Evolutionary conservation across 441 rosid species (phyloP).

Genomic region (Theobroma grandiflorum): DNA sequence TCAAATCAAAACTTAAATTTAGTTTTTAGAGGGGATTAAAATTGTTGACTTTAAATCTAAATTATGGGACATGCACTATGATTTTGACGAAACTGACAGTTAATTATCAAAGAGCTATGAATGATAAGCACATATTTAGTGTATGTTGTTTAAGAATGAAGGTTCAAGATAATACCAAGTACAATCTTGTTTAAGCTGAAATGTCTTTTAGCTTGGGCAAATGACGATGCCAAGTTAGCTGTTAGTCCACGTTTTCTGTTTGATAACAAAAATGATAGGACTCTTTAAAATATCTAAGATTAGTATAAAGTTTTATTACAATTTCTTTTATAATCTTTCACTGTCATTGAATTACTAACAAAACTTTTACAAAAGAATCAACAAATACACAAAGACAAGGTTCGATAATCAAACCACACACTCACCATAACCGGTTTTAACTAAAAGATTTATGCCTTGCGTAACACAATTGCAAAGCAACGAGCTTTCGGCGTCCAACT

Average conservation of each 20-base stretch:
- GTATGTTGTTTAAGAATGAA: not conserved
- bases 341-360: not conserved
- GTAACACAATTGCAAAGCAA: not conserved
- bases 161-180: not conserved
- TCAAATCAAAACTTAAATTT: not conserved
- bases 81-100: not conserved
- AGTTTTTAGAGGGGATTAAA: not conserved
- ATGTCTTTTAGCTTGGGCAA: too few species aligned
- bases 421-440: not conserved
- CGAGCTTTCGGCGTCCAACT: not conserved
- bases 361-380: not conserved
- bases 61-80: slow-evolving; percentile 2
- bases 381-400: not conserved
- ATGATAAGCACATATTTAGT: not conserved
- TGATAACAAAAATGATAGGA: too few species aligned
- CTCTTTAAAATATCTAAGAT: not conserved
- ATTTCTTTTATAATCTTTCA: not conserved
- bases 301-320: not conserved
- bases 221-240: too few species aligned
- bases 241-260: too few species aligned
- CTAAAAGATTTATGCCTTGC: not conserved
- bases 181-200: too few species aligned
- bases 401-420: not conserved
- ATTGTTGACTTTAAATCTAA: not conserved
- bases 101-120: not conserved